phyloP scores from a whole-genome alignment of 83 land plant genomes.

The Larix sibirica region DNA sequence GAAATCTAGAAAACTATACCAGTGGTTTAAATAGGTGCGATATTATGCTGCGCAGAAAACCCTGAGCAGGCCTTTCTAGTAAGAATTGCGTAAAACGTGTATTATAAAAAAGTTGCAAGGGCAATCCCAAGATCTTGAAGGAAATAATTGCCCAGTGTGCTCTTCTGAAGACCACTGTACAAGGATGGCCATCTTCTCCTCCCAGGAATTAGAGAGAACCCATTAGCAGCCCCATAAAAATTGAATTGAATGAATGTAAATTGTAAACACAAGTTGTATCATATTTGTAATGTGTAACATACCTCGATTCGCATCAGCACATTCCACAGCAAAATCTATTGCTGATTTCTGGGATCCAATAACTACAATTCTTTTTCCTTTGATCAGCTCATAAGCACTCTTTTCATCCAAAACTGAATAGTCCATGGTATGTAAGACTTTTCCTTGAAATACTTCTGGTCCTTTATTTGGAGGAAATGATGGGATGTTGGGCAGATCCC shows the following conservation, averaged over 20 bases:
- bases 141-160: conserved; percentile 56
- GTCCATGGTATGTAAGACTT: conserved; percentile 68
- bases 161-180: conserved; percentile 71
- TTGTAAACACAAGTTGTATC: not conserved
- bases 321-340: conserved; percentile 73
- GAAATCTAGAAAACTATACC: conserved; percentile 24
- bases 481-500: conserved; percentile 68
- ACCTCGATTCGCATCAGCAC: conserved; percentile 84
- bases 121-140: conserved; percentile 56
- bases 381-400: conserved; percentile 31
- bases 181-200: conserved; percentile 56
- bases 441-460: conserved; percentile 64
- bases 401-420: conserved; percentile 55
- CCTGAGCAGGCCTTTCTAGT: conserved; percentile 51
- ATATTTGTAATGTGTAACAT: not conserved
- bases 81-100: conserved; percentile 63
- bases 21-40: conserved; percentile 45
- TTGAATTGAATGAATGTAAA: not conserved
- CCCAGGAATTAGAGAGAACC: not conserved
- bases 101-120: conserved; percentile 46
- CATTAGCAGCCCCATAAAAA: not conserved
- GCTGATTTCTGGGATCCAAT: conserved; percentile 83
- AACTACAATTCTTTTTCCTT: conserved; percentile 66
- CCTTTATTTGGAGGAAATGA: conserved; percentile 45
- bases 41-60: conserved; percentile 27